phyloP scores from a whole-genome alignment of 768 basidiomycete genomes.

The Leccinum subtestaceum region DNA sequence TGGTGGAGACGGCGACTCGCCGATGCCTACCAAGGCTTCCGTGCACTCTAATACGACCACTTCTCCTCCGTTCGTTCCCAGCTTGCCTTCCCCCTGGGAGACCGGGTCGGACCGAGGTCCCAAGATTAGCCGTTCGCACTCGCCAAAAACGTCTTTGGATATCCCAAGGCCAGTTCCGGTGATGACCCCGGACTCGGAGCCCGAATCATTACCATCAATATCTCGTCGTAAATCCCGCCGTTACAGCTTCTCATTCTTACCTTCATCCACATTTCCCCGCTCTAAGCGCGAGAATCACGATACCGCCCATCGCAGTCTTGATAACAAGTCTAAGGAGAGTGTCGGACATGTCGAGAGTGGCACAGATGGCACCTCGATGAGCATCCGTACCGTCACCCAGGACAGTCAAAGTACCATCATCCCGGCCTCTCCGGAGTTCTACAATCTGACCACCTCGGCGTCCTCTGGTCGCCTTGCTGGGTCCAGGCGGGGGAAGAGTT shows the following conservation, averaged over 20 bases:
- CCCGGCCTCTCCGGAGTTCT: neutral
- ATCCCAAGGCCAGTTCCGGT: neutral
- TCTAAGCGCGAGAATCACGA: slow-evolving; percentile 20
- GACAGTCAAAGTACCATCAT: slow-evolving; percentile 22
- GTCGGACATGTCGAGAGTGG: slow-evolving; percentile 5
- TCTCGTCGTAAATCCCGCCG: slow-evolving; percentile 16
- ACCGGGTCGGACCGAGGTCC: neutral
- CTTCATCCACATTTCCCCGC: slow-evolving; percentile 18
- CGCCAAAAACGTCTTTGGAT: neutral
- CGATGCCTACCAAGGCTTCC: neutral
- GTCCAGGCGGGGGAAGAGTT: neutral
- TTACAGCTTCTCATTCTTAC: slow-evolving; percentile 26
- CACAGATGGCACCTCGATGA: slow-evolving; percentile 22
- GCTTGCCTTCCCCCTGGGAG: neutral
- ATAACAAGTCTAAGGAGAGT: neutral
- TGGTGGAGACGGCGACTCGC: neutral
- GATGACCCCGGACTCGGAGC: neutral
- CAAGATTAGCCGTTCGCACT: neutral
- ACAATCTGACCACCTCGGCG: slow-evolving; percentile 7
- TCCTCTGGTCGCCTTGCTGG: slow-evolving; percentile 8
- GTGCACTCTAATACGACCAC: neutral
- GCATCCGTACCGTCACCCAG: slow-evolving; percentile 18
- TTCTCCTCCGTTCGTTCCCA: neutral
- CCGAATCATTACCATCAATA: neutral
- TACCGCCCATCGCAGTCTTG: neutral